Base-by-base conservation (phyloP, 805 yeast genomes). In the Martiniozyma abietophila region DNA sequence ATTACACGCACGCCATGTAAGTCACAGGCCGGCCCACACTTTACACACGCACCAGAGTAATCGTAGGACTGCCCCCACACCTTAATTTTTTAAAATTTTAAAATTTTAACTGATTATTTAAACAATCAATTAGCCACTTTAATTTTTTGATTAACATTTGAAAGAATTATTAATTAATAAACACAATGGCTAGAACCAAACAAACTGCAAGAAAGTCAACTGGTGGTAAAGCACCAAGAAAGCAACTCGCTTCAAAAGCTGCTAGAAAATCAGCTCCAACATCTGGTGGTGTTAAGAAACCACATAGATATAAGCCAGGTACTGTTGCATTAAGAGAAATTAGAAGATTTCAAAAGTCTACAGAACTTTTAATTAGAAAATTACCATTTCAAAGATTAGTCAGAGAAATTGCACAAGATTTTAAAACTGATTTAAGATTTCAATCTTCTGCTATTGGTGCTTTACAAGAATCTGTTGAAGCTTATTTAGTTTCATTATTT, bases 401-500 rank as follows among this genome's bases (percentile, higher is more conserved):
- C 39, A 75, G 96, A 64, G 96, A 88, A 67, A 84, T 89, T 45
- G 94, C 96, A 45, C 89, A 81, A 64, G 96, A 86, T 61, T 81
- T 82, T 76, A 81, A 80, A 71, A 76, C 89, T 51, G 94, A 82
- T 59, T 74, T 86, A 64, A 80, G 95, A 73, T 89, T 92, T 80
- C 96, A 89, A 65, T 82, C 95, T 38, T 82, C 94, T 48, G 98
- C 98, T 48, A 81, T 89, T 48, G 88, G 95, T 67, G 98, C 98
- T 50, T 71, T 89, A 54, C 98, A 89, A 66, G 98, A 92, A 69
- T 88, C 97, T 45, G 95, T 89, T 44, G 98, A 89, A 73, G 96
- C 96, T 56, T 92, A 86, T 75, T 72, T 92, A 54, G 96, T 89
- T 36, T 84, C 95, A 42, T 67, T 89, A 56, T 92, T 89, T 52